These are phyloP conservation scores for Barnettozyma hawaiiensis DNA, from an alignment of 1,139 yeast species.

Conservation along the genomic window DNA sequence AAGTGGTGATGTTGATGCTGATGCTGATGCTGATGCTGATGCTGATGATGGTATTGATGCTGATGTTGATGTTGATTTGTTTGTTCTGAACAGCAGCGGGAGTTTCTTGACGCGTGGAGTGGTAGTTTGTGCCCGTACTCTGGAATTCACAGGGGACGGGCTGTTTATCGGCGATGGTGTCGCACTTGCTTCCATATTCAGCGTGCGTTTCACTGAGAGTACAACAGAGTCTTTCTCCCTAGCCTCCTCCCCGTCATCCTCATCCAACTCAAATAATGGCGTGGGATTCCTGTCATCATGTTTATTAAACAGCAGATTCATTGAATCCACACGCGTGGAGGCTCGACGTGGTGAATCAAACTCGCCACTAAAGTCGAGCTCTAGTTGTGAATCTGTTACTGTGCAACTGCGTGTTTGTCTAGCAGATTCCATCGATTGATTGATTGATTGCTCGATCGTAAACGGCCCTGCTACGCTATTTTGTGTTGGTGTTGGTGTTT, in stretches of 20 bases:
- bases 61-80: background rate
- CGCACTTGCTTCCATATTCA: background rate
- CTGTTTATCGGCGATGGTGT: constrained; percentile 1
- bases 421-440: background rate
- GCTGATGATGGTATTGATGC: background rate
- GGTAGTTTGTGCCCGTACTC: background rate
- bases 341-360: constrained; percentile 18
- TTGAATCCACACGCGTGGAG: constrained; percentile 12
- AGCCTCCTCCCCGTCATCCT: background rate
- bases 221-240: background rate
- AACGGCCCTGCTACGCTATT: too few relatives aligned
- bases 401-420: background rate
- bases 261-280: background rate
- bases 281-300: too few relatives aligned
- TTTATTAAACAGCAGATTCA: too few relatives aligned
- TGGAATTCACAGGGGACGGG: background rate
- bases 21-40: background rate
- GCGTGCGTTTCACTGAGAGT: background rate
- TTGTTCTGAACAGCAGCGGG: background rate
- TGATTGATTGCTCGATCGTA: too few relatives aligned
- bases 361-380: constrained; percentile 20
- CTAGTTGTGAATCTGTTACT: constrained; percentile 1
- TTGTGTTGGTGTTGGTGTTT: too few relatives aligned
- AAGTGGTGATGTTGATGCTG: background rate
- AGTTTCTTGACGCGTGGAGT: background rate